Evolutionary conservation across 306 rosid species (phyloP).

Genomic region (Ammopiptanthus mongolicus): DNA sequence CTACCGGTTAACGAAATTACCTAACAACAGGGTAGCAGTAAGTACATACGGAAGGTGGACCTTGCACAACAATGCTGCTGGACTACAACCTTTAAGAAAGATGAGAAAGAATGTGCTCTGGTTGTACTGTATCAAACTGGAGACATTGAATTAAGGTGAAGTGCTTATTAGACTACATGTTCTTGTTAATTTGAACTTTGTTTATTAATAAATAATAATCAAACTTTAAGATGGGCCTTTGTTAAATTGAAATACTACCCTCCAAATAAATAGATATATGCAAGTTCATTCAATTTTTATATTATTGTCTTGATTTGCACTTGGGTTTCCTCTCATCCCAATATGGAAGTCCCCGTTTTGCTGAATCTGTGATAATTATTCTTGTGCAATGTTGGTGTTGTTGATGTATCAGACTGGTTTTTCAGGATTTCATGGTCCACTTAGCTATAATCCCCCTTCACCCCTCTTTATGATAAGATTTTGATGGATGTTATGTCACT

Average conservation of each 20-base stretch:
- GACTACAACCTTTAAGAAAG: slow-evolving; percentile 63
- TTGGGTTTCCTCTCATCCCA: background rate
- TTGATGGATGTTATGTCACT: slow-evolving; percentile 20
- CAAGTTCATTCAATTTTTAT: background rate
- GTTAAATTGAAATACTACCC: background rate
- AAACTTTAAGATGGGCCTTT: background rate
- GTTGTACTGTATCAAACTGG: slow-evolving; percentile 68
- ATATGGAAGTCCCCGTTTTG: background rate
- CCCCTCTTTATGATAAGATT: background rate
- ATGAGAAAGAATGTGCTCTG: slow-evolving; percentile 52
- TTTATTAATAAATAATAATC: background rate
- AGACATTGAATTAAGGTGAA: slow-evolving; percentile 79
- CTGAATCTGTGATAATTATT: slow-evolving; percentile 3
- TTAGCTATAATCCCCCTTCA: background rate
- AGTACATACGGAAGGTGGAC: slow-evolving; percentile 47
- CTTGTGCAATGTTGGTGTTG: background rate
- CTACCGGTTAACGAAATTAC: slow-evolving; percentile 25
- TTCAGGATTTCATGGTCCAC: slow-evolving; percentile 3
- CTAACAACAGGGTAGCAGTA: slow-evolving; percentile 49
- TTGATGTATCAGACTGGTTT: slow-evolving; percentile 1
- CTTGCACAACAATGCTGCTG: slow-evolving; percentile 68
- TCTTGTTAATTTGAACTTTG: background rate
- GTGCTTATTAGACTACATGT: slow-evolving; percentile 10
- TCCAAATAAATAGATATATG: slow-evolving; percentile 6
- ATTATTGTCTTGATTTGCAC: slow-evolving; percentile 7